These are phyloP conservation scores for Sesbania bispinosa DNA, from an alignment of 306 rosid genomes.

Conservation along the genomic window DNA sequence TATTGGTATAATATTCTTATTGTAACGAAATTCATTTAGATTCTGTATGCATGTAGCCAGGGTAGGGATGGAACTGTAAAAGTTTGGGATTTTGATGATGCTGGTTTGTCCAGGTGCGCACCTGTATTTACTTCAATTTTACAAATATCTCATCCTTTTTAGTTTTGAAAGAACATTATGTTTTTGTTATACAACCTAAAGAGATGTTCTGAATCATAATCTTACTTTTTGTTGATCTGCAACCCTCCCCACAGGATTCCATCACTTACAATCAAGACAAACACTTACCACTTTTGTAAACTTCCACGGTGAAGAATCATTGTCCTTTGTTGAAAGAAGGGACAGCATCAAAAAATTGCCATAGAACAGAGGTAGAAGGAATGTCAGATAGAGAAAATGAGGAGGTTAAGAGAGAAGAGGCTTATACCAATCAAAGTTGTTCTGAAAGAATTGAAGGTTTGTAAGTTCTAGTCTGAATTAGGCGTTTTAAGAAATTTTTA, in stretches of 20 bases:
- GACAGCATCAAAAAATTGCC: conserved; percentile 4
- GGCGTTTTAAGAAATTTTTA: background rate
- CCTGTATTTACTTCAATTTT: background rate
- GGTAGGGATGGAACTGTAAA: conserved; percentile 97
- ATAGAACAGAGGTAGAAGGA: conserved; percentile 31
- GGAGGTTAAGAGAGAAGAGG: conserved; percentile 24
- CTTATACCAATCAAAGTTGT: conserved; percentile 27
- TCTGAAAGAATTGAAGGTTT: conserved; percentile 47
- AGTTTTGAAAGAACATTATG: background rate
- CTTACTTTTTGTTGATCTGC: background rate
- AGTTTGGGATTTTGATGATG: conserved; percentile 75
- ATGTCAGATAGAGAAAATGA: conserved; percentile 20
- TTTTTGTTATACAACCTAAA: background rate
- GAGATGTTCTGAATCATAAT: conserved; percentile 6
- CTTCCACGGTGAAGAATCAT: conserved; percentile 65
- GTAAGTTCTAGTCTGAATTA: conserved; percentile 7
- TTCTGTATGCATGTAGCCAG: conserved; percentile 59
- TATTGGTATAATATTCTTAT: background rate
- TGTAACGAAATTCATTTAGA: conserved; percentile 11
- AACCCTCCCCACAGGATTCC: conserved; percentile 52
- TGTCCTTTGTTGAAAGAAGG: conserved; percentile 28
- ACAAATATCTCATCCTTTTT: background rate
- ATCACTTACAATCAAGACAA: conserved; percentile 62
- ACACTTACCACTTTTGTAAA: conserved; percentile 87
- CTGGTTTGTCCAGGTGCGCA: conserved; percentile 72